Base-by-base conservation (phyloP, 2,329 filamentous ascomycete genomes). In the Pseudogymnoascus sp. region DNA sequence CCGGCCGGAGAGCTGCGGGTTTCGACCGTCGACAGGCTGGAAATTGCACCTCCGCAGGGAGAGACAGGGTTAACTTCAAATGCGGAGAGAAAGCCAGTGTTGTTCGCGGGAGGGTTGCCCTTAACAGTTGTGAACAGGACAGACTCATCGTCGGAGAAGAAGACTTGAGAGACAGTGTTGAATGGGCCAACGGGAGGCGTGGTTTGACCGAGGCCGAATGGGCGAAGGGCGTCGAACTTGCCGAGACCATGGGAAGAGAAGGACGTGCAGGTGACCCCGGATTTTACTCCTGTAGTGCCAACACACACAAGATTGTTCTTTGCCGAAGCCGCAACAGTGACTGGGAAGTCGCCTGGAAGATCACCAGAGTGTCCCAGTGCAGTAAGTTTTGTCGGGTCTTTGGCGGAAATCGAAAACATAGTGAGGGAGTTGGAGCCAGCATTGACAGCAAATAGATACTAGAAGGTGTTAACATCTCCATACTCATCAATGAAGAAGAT, bases 81-180 rank as follows among this genome's bases (percentile, higher is more conserved):
- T 0, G 76, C 70, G 0, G 80, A 79, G 9, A 87, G 62, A 66
- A 83, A 86, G 0, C 84, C 83, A 0, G 78, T 81, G 60, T 80
- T 83, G 68, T 83, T 84, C 4, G 71, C 71, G 0, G 74, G 66
- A 0, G 81, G 81, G 61, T 85, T 76, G 1, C 84, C 84, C 71
- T 88, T 88, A 40, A 87, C 82, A 1, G 81, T 84, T 0, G 80
- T 76, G 59, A 81, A 77, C 0, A 88, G 72, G 1, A 72, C 76
- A 0, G 69, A 72, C 64, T 82, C 77, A 60, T 87, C 82, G 0
- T 71, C 70, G 0, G 81, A 82, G 72, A 86, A 87, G 69, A 85
- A 82, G 0, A 79, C 75, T 6, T 87, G 83, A 0, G 84, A 85
- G 2, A 86, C 76, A 0, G 81, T 85, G 70, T 85, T 84, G 1